Evolutionary conservation across 306 rosid species (phyloP).

Genomic region (Quercus cerris): DNA sequence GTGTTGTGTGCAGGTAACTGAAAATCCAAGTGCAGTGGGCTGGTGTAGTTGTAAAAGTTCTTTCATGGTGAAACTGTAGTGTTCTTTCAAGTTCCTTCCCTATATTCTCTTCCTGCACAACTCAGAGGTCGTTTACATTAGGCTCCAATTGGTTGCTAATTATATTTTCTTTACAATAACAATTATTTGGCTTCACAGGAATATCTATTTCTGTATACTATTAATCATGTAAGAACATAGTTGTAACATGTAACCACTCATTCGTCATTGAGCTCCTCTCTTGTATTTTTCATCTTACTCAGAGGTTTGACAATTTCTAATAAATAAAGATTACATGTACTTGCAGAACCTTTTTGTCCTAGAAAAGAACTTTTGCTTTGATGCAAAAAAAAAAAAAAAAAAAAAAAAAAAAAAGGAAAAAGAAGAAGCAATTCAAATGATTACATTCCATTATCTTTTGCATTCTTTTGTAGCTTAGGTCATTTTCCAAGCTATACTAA

Average conservation of each 20-base stretch:
- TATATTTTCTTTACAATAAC: neutral
- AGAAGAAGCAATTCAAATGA: too few relatives aligned
- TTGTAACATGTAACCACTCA: neutral
- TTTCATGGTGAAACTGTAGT: conserved; percentile 83
- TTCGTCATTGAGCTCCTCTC: neutral
- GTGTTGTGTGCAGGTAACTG: conserved; percentile 61
- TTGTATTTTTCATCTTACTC: neutral
- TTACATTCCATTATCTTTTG: too few relatives aligned
- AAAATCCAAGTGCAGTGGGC: conserved; percentile 95
- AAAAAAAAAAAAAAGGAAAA: too few relatives aligned
- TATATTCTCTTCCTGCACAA: neutral
- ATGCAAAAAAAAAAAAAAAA: too few relatives aligned
- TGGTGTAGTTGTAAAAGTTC: conserved; percentile 95
- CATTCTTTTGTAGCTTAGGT: too few relatives aligned
- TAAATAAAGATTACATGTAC: too few relatives aligned
- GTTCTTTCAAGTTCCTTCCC: conserved; percentile 2
- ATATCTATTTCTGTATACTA: neutral
- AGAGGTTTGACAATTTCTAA: too few relatives aligned
- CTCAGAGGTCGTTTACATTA: neutral
- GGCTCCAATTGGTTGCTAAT: neutral
- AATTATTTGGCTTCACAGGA: neutral
- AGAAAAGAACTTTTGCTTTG: too few relatives aligned
- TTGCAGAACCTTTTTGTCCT: too few relatives aligned
- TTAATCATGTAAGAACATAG: neutral
- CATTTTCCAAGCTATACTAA: too few relatives aligned